A percentile compares a stretch with the other conserved stretches of the same genome.
Conservation (phyloP, 2,329 filamentous ascomycete species). For the Monosporascus sp. region DNA sequence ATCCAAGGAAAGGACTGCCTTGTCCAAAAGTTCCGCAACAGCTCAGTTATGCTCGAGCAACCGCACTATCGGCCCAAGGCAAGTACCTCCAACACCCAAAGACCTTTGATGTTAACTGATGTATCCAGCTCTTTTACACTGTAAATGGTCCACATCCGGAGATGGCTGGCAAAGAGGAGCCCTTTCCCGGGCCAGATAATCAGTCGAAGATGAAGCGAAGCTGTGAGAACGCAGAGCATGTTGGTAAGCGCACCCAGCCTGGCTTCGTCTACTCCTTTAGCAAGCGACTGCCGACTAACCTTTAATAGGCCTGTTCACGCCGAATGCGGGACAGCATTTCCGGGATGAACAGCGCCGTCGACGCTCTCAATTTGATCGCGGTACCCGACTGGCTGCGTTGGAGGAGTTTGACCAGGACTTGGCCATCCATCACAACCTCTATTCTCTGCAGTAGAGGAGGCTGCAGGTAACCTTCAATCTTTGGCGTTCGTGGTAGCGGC, state of each 20-base stretch:
- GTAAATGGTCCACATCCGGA: constrained; percentile 41
- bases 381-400: constrained; percentile 64
- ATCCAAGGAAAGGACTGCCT: constrained; percentile 90
- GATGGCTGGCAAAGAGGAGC: constrained; percentile 63
- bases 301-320: constrained; percentile 66
- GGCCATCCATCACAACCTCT: constrained; percentile 33
- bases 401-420: constrained; percentile 55
- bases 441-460: constrained; percentile 18
- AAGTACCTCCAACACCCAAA: constrained; percentile 10
- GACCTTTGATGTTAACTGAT: constrained; percentile 9
- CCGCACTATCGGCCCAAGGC: constrained; percentile 81
- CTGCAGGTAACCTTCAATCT: neutral
- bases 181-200: constrained; percentile 77
- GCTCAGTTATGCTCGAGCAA: constrained; percentile 87
- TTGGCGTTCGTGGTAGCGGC: no score
- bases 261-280: neutral
- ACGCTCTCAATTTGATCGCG: constrained; percentile 75
- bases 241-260: constrained; percentile 52
- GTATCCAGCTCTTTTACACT: constrained; percentile 45
- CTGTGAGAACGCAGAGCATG: constrained; percentile 78
- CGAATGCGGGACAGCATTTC: constrained; percentile 67
- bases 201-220: constrained; percentile 81
- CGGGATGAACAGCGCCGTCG: constrained; percentile 71
- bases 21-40: constrained; percentile 94
- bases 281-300: constrained; percentile 5